A percentile compares a stretch with the other conserved stretches of the same genome.
phyloP scores from a whole-genome alignment of 2,329 filamentous ascomycete genomes.

The Aulographum hederae region DNA sequence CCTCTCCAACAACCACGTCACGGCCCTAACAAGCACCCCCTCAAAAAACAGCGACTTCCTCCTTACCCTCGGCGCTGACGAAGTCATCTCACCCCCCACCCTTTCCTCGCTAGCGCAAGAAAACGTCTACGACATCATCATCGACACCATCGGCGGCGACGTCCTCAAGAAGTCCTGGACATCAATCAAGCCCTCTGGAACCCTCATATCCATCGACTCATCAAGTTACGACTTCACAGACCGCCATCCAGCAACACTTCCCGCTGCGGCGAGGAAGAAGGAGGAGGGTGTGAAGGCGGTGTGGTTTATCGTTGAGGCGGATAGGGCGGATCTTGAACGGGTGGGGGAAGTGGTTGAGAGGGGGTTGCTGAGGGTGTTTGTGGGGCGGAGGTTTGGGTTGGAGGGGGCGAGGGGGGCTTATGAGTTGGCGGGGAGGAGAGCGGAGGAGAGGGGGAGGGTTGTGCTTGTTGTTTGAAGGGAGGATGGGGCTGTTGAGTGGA shows the following conservation, averaged over 20 bases:
- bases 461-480: too few relatives aligned
- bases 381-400: too few relatives aligned
- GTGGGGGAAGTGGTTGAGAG: conserved; percentile 22
- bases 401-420: too few relatives aligned
- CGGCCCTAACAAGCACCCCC: neutral
- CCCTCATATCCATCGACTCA: neutral
- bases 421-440: too few relatives aligned
- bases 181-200: neutral
- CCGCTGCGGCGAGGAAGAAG: conserved; percentile 12
- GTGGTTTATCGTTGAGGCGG: conserved; percentile 25
- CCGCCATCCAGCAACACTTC: conserved; percentile 11
- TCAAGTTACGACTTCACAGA: too few relatives aligned
- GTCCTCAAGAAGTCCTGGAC: neutral
- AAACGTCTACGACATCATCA: conserved; percentile 2
- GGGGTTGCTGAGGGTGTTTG: too few relatives aligned
- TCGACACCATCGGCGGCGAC: conserved; percentile 1
- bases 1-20: too few relatives aligned
- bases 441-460: too few relatives aligned
- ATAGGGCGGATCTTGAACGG: conserved; percentile 16
- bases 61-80: conserved; percentile 16
- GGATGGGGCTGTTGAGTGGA: too few relatives aligned
- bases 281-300: conserved; percentile 14
- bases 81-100: conserved; percentile 10
- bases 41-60: conserved; percentile 13
- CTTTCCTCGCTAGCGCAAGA: neutral